Evolutionary conservation across 148 eudicot species (phyloP).

Genomic region (Persicaria tinctoria): DNA sequence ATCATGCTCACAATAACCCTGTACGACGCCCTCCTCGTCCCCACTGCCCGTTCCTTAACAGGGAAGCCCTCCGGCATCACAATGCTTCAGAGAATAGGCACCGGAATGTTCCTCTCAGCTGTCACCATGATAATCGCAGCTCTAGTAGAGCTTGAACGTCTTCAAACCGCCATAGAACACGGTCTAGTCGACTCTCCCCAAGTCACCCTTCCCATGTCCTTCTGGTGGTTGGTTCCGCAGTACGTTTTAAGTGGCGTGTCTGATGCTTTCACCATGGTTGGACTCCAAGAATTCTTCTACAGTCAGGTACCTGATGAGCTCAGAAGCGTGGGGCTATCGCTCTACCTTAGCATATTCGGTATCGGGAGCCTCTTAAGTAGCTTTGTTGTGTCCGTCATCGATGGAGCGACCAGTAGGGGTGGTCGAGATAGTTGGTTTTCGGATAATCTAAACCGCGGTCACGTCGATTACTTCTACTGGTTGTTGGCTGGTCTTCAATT

Average conservation of each 20-base stretch:
- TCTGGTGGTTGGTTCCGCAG: conserved; percentile 69
- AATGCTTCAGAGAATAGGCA: conserved; percentile 58
- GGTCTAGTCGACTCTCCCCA: conserved; percentile 38
- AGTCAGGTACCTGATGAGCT: conserved; percentile 47
- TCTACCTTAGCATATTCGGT: conserved; percentile 51
- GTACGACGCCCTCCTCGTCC: conserved; percentile 47
- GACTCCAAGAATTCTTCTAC: conserved; percentile 67
- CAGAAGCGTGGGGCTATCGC: conserved; percentile 46
- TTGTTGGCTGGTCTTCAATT: background rate
- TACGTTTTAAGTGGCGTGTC: conserved; percentile 38
- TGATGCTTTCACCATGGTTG: conserved; percentile 43
- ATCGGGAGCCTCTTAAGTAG: conserved; percentile 57
- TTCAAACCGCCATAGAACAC: conserved; percentile 25
- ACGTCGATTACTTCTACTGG: background rate
- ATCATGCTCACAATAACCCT: conserved; percentile 34
- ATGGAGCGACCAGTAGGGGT: conserved; percentile 25
- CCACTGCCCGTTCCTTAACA: conserved; percentile 36
- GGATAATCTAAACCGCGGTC: background rate
- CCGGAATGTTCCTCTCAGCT: conserved; percentile 38
- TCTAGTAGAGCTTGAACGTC: conserved; percentile 34
- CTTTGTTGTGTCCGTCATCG: conserved; percentile 34
- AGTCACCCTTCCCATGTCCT: conserved; percentile 44
- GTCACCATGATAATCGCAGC: conserved; percentile 43
- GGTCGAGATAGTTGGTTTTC: conserved; percentile 7
- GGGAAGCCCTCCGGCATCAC: conserved; percentile 49